Evolutionary conservation across 2,329 filamentous ascomycete species (phyloP).

Genomic region (Claviceps maximensis): DNA sequence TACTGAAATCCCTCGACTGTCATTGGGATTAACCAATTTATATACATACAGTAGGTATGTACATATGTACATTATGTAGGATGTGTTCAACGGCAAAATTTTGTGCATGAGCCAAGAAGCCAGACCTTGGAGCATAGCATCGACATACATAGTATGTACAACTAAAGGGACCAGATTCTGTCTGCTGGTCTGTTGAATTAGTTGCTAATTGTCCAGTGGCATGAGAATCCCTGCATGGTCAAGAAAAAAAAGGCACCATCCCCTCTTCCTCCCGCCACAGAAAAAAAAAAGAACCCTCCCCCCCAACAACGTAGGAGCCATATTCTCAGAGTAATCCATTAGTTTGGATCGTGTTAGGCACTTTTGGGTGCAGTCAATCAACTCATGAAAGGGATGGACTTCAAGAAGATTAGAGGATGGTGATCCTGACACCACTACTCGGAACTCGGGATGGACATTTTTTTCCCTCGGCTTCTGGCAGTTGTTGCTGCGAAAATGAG

Average conservation of each 20-base stretch:
- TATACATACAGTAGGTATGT: too few relatives aligned
- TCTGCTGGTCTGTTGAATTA: too few relatives aligned
- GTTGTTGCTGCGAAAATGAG: background rate
- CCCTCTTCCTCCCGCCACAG: too few relatives aligned
- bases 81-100: background rate
- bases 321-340: background rate
- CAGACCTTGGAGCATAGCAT: too few relatives aligned
- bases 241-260: too few relatives aligned
- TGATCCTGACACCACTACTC: background rate
- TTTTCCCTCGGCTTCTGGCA: background rate
- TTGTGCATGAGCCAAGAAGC: too few relatives aligned
- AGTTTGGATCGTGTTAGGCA: background rate
- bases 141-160: too few relatives aligned
- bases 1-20: background rate
- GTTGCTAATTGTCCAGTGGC: too few relatives aligned
- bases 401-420: background rate
- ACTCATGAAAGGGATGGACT: background rate
- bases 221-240: too few relatives aligned
- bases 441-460: background rate
- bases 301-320: background rate
- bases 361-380: background rate
- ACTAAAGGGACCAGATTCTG: too few relatives aligned
- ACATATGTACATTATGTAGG: too few relatives aligned
- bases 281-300: too few relatives aligned
- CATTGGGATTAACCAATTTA: background rate